phyloP scores from a whole-genome alignment of 805 yeast genomes.

The Millerozyma miso region DNA sequence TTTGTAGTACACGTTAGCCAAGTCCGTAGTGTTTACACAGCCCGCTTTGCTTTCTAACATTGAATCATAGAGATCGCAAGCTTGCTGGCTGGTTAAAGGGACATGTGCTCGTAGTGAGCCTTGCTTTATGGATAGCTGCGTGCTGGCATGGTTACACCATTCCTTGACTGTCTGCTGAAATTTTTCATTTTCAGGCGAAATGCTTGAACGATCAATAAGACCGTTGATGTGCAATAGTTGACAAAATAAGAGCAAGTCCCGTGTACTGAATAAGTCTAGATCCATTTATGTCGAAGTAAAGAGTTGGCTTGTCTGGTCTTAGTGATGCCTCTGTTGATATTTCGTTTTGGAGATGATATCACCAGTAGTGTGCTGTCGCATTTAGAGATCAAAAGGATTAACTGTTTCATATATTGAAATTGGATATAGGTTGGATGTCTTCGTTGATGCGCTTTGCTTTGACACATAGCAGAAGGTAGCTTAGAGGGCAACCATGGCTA shows the following conservation, averaged over 20 bases:
- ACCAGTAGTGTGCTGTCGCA: not conserved
- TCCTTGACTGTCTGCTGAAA: constrained; percentile 20
- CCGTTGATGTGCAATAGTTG: constrained; percentile 36
- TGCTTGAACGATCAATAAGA: constrained; percentile 20
- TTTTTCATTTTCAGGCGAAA: constrained; percentile 10
- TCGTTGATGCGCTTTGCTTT: not conserved
- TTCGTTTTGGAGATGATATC: not conserved
- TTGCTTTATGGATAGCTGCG: constrained; percentile 18
- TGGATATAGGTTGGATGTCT: not conserved
- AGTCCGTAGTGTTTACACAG: constrained; percentile 32
- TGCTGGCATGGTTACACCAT: constrained; percentile 29
- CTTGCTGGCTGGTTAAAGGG: constrained; percentile 16
- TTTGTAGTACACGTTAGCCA: constrained; percentile 34
- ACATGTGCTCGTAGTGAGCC: constrained; percentile 11
- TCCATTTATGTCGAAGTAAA: not conserved
- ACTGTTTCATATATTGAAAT: not conserved
- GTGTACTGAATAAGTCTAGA: constrained; percentile 11
- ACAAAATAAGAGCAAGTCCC: constrained; percentile 33
- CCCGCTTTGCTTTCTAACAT: constrained; percentile 20
- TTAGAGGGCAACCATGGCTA: constrained; percentile 1
- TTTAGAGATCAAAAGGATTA: not conserved
- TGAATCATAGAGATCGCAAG: constrained; percentile 21
- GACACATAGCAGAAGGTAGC: not conserved
- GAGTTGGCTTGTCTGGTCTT: not conserved
- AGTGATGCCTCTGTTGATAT: not conserved